Percentiles rank a stretch among this genome's conserved stretches.
Evolutionary conservation across 345 rosid species (phyloP).

Genomic region (Ceriops tagal): DNA sequence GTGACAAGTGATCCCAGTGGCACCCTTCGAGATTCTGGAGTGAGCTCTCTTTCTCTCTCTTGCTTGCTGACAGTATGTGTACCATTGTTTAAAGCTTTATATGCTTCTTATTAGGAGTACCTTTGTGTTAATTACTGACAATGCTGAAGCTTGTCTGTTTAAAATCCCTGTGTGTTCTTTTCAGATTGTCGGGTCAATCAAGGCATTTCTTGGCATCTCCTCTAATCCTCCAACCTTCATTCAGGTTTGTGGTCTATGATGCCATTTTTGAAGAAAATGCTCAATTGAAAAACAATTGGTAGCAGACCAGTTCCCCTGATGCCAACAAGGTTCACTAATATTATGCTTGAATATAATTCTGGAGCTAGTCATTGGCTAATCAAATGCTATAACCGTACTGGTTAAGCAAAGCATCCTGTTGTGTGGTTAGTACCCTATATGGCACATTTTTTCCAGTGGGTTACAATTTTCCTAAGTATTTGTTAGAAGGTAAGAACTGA

Average conservation of each 20-base stretch:
- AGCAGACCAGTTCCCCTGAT: too few species aligned
- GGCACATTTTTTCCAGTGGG: too few species aligned
- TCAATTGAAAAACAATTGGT: too few species aligned
- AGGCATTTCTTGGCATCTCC: slow-evolving; percentile 5
- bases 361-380: too few species aligned
- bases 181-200: slow-evolving; percentile 31
- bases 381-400: too few species aligned
- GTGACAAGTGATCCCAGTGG: slow-evolving; percentile 52
- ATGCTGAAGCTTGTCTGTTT: background rate
- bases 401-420: too few species aligned
- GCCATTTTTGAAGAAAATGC: background rate
- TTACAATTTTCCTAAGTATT: too few species aligned
- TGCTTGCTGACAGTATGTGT: background rate
- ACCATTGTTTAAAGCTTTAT: background rate
- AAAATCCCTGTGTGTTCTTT: background rate
- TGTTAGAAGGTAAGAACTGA: background rate
- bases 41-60: slow-evolving; percentile 10
- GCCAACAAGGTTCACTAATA: too few species aligned
- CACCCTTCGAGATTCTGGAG: slow-evolving; percentile 49
- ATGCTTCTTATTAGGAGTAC: background rate
- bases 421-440: too few species aligned
- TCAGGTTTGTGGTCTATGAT: slow-evolving; percentile 37
- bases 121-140: background rate
- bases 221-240: slow-evolving; percentile 43
- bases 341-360: too few species aligned